Percentiles rank a stretch among this genome's conserved stretches.
phyloP scores from a whole-genome alignment of 1,284 basidiomycete species.

The Cryptococcus sp. region DNA sequence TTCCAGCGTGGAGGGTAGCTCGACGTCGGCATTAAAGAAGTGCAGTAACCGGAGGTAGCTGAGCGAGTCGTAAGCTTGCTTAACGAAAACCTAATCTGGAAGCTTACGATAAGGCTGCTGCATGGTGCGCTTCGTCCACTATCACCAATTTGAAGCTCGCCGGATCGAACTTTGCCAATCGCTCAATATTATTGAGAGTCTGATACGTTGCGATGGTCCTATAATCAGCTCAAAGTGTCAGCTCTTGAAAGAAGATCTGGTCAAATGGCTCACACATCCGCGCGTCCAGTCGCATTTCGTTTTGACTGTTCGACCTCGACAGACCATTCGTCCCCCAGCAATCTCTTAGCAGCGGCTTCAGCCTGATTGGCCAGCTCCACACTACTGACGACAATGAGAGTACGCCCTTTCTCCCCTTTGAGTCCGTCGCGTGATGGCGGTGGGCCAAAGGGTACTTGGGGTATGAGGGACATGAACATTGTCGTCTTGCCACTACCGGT shows the following conservation, averaged over 20 bases:
- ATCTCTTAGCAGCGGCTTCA: constrained; percentile 66
- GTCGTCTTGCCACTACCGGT: constrained; percentile 94
- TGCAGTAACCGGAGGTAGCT: constrained; percentile 46
- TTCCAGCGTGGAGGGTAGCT: constrained; percentile 27
- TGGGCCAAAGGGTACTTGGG: constrained; percentile 32
- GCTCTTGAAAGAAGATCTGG: neutral
- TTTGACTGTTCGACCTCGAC: constrained; percentile 91
- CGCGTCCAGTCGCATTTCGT: constrained; percentile 72
- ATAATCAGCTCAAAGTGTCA: neutral
- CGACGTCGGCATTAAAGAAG: constrained; percentile 44
- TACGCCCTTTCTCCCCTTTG: constrained; percentile 18
- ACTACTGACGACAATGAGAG: constrained; percentile 47
- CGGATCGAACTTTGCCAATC: constrained; percentile 80
- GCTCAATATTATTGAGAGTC: constrained; percentile 67
- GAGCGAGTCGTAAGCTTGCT: neutral
- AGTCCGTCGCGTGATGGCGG: neutral
- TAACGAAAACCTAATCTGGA: neutral
- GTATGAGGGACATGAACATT: constrained; percentile 79
- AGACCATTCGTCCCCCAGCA: constrained; percentile 67
- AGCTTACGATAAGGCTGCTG: constrained; percentile 80
- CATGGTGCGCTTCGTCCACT: constrained; percentile 93
- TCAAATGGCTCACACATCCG: constrained; percentile 69
- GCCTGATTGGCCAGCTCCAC: constrained; percentile 84
- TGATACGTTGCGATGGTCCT: constrained; percentile 90
- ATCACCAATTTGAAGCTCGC: constrained; percentile 74